Conservation (phyloP, 306 rosid genomes). For the Clitoria ternatea region DNA sequence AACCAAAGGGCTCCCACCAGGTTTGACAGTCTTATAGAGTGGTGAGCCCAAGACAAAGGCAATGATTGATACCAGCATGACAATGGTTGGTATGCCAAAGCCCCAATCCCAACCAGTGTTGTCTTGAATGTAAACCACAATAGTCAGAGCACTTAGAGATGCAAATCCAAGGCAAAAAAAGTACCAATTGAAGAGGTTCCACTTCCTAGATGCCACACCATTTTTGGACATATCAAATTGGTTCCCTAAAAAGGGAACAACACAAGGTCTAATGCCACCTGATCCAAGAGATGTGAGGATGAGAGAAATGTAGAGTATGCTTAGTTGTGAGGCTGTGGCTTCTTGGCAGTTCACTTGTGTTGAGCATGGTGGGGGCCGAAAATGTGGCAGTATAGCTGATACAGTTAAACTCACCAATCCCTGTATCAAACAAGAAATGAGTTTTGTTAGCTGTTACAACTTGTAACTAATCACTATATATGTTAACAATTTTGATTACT, state of each 20-base stretch:
- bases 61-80: slow-evolving; percentile 55
- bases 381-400: slow-evolving; percentile 51
- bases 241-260: slow-evolving; percentile 69
- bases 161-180: slow-evolving; percentile 63
- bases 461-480: too few relatives aligned
- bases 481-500: too few relatives aligned
- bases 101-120: slow-evolving; percentile 90
- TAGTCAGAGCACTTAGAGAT: slow-evolving; percentile 59
- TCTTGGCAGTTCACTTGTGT: slow-evolving; percentile 57
- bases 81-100: slow-evolving; percentile 67
- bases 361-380: slow-evolving; percentile 67
- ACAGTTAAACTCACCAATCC: slow-evolving; percentile 55
- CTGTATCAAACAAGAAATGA: slow-evolving; percentile 21
- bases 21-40: slow-evolving; percentile 45
- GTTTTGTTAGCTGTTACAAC: too few relatives aligned
- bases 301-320: slow-evolving; percentile 47
- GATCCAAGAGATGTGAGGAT: slow-evolving; percentile 66
- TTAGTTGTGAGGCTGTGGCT: slow-evolving; percentile 46
- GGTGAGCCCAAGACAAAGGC: slow-evolving; percentile 66
- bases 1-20: slow-evolving; percentile 73
- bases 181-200: slow-evolving; percentile 82
- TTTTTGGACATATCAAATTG: slow-evolving; percentile 68
- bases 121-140: slow-evolving; percentile 79
- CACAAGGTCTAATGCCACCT: slow-evolving; percentile 77
- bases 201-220: slow-evolving; percentile 41